Conservation (phyloP, 257 asterid genomes). For the Lantana camara region DNA sequence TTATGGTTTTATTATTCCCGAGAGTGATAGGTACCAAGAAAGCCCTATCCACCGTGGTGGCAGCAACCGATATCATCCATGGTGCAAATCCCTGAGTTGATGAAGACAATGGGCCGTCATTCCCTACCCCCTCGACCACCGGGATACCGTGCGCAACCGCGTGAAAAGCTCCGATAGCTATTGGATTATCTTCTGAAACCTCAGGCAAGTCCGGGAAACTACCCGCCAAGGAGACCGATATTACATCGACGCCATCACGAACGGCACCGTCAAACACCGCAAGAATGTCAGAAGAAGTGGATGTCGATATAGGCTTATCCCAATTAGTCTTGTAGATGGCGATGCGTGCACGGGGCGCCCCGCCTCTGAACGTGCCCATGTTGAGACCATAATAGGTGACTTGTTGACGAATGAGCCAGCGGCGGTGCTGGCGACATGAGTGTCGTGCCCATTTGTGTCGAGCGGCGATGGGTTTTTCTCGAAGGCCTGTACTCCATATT, state of each 20-base stretch:
- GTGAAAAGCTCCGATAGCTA: no score
- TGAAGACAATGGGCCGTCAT: background rate
- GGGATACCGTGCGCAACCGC: no score
- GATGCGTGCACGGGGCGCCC: constrained; percentile 22
- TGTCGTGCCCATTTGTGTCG: constrained; percentile 29
- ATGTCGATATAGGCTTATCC: background rate
- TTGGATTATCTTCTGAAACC: no score
- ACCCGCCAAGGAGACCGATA: no score
- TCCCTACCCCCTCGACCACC: background rate
- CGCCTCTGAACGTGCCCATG: constrained; percentile 27
- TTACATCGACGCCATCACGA: no score
- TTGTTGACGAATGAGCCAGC: constrained; percentile 21
- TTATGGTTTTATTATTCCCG: constrained; percentile 16
- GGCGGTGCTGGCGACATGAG: constrained; percentile 36
- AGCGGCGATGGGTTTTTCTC: constrained; percentile 15
- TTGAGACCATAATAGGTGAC: constrained; percentile 24
- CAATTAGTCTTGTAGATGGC: constrained; percentile 21
- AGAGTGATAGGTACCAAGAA: constrained; percentile 16
- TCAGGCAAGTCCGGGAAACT: background rate
- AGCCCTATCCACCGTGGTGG: constrained; percentile 26
- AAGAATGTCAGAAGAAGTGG: no score
- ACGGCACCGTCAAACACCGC: no score
- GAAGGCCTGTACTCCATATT: background rate
- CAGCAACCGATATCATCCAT: constrained; percentile 32
- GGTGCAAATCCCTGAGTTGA: constrained; percentile 19